Evolutionary conservation across 176 grass and related monocot species (phyloP).

Genomic region (Pontederia paniculata): DNA sequence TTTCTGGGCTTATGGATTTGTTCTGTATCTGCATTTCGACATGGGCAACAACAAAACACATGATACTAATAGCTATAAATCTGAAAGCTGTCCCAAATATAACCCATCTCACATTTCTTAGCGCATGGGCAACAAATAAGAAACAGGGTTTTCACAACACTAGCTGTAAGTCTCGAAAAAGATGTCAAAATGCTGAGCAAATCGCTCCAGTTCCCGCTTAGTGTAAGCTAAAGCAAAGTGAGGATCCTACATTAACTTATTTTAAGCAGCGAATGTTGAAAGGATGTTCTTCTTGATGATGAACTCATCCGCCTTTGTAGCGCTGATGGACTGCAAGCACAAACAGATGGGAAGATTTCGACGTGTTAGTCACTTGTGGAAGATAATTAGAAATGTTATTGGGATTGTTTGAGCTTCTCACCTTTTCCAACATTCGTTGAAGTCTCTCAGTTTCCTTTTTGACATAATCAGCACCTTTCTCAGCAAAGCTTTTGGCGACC

Average conservation of each 20-base stretch:
- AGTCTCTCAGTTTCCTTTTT: constrained; percentile 86
- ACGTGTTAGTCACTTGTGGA: background rate
- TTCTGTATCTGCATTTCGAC: too few relatives aligned
- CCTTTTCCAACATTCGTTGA: constrained; percentile 81
- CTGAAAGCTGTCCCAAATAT: too few relatives aligned
- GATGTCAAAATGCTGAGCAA: too few relatives aligned
- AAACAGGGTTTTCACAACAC: too few relatives aligned
- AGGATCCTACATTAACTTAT: background rate
- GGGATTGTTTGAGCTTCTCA: background rate
- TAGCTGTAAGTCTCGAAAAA: too few relatives aligned
- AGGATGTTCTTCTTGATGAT: constrained; percentile 97
- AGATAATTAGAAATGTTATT: background rate
- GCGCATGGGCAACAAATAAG: too few relatives aligned
- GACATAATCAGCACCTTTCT: constrained; percentile 63
- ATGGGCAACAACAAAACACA: too few relatives aligned
- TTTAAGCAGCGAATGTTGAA: constrained; percentile 62
- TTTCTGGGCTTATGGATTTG: too few relatives aligned
- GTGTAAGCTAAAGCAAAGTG: too few relatives aligned
- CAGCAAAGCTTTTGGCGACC: constrained; percentile 51
- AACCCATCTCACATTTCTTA: too few relatives aligned
- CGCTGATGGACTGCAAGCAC: constrained; percentile 50
- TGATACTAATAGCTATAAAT: too few relatives aligned
- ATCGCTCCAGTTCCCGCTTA: too few relatives aligned
- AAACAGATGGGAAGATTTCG: constrained; percentile 7
- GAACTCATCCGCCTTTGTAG: constrained; percentile 83